Evolutionary conservation across 2,329 filamentous ascomycete species (phyloP).

Genomic region (Pestalotiopsis sp.): DNA sequence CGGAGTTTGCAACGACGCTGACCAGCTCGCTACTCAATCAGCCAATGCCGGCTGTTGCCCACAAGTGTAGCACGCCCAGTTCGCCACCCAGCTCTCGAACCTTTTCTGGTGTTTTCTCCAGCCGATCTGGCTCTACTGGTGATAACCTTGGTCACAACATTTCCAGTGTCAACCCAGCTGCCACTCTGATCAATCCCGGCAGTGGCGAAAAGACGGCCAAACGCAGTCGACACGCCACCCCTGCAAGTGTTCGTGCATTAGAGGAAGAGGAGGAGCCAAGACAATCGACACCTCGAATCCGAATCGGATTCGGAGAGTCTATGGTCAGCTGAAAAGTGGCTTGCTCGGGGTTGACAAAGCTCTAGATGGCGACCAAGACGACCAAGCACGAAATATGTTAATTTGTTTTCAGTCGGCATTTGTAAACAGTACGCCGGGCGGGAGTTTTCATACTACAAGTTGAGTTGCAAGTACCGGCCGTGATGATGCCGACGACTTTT

Average conservation of each 20-base stretch:
- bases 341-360: not conserved
- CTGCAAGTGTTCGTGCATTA: conserved; percentile 46
- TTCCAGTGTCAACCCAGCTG: conserved; percentile 24
- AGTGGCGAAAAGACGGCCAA: conserved; percentile 43
- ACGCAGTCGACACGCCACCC: conserved; percentile 49
- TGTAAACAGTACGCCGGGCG: not conserved
- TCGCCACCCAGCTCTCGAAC: conserved; percentile 31
- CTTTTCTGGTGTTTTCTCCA: conserved; percentile 32
- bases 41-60: conserved; percentile 38
- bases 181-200: not conserved
- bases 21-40: conserved; percentile 54
- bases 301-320: conserved; percentile 22
- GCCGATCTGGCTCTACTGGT: conserved; percentile 28
- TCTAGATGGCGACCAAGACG: not conserved
- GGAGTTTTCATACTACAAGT: not conserved
- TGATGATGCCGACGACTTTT: not conserved
- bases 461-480: not conserved
- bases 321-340: not conserved
- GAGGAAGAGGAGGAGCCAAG: conserved; percentile 52
- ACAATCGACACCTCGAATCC: conserved; percentile 35
- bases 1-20: conserved; percentile 45
- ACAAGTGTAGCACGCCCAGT: conserved; percentile 28
- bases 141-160: conserved; percentile 35
- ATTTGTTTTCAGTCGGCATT: conserved; percentile 5
- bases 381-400: not conserved